Conservation (phyloP, 345 rosid species). For the Hirschfeldia incana region DNA sequence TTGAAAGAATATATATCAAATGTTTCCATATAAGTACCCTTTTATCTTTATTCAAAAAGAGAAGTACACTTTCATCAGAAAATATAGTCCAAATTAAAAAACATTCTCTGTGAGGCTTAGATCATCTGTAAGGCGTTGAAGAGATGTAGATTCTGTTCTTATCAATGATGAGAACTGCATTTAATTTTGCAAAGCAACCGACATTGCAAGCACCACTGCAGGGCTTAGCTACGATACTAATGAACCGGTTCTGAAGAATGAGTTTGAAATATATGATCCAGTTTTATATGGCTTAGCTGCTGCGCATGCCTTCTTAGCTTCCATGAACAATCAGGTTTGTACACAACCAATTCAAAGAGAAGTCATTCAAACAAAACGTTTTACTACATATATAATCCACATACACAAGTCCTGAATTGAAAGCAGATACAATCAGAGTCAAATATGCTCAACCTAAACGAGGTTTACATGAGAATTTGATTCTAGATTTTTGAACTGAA, state of each 20-base stretch:
- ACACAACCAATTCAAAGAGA: not conserved
- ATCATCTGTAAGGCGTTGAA: too few species aligned
- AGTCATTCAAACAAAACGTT: not conserved
- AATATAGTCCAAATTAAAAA: too few species aligned
- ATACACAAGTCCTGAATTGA: slow-evolving; percentile 29
- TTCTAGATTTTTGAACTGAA: not conserved
- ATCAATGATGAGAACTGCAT: too few species aligned
- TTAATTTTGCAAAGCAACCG: too few species aligned
- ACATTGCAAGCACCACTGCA: not conserved
- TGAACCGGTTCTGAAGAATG: not conserved
- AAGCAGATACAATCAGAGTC: slow-evolving; percentile 59
- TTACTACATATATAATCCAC: not conserved
- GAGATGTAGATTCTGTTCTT: too few species aligned
- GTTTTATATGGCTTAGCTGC: not conserved
- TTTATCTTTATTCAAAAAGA: too few species aligned
- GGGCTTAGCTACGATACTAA: not conserved
- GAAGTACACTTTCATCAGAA: too few species aligned
- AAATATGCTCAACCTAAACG: slow-evolving; percentile 48
- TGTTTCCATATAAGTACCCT: too few species aligned
- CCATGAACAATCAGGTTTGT: slow-evolving; percentile 37
- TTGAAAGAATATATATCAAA: too few species aligned
- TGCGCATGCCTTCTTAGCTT: not conserved
- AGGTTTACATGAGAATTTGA: slow-evolving; percentile 6
- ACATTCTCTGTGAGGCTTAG: too few species aligned
- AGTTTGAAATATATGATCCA: too few species aligned